These are phyloP conservation scores for Astrephomene gubernaculifera DNA, from an alignment of 139 green algal genomes.

Conservation along the genomic window DNA sequence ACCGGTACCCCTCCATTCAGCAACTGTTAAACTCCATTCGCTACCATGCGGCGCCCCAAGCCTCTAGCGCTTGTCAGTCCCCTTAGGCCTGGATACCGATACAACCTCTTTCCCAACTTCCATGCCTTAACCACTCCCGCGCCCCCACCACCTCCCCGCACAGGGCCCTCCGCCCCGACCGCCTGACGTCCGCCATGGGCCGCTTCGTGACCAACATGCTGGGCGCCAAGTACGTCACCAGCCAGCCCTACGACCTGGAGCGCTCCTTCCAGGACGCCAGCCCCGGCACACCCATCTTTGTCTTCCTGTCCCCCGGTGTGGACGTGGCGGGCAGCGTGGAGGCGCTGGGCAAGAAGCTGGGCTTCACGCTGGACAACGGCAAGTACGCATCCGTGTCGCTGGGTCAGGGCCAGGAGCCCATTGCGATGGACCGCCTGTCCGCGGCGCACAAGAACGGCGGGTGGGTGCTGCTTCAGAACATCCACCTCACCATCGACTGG, in stretches of 20 bases:
- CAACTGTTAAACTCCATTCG: too few species aligned
- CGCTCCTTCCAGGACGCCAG: constrained; percentile 70
- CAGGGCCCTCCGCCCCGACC: constrained; percentile 87
- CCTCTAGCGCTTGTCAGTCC: too few species aligned
- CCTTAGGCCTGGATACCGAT: too few species aligned
- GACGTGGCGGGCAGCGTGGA: constrained; percentile 88
- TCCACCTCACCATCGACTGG: constrained; percentile 88
- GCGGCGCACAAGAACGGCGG: constrained; percentile 88
- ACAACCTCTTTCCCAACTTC: too few species aligned
- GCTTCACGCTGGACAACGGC: constrained; percentile 78
- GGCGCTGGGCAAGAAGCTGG: constrained; percentile 79
- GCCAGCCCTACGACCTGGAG: constrained; percentile 87
- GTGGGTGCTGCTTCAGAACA: constrained; percentile 95
- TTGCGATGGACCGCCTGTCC: constrained; percentile 86
- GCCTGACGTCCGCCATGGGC: constrained; percentile 85
- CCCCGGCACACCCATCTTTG: constrained; percentile 86
- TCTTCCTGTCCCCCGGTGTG: constrained; percentile 89
- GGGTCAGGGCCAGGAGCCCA: constrained; percentile 92
- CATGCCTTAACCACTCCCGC: background rate
- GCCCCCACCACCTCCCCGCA: constrained; percentile 53
- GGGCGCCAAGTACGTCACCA: constrained; percentile 76
- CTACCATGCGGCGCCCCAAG: too few species aligned
- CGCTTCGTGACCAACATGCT: constrained; percentile 87
- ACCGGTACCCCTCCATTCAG: too few species aligned
- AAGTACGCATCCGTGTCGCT: constrained; percentile 86